These are phyloP conservation scores for Fusarium proliferatum DNA, from an alignment of 2,329 filamentous ascomycete species.

Conservation along the genomic window DNA sequence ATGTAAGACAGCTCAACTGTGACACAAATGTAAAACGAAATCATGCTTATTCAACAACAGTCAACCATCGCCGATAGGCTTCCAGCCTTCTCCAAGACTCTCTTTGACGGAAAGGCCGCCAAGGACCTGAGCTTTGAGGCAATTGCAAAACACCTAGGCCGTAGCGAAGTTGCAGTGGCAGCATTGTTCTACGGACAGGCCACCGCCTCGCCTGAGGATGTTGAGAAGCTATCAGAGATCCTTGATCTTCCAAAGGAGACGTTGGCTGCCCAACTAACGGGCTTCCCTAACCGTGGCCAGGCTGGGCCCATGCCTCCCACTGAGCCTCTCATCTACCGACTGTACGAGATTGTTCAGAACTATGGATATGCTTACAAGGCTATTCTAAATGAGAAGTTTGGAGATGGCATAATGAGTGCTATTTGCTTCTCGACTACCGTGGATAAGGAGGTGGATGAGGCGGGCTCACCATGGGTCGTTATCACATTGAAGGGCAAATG, in stretches of 20 bases:
- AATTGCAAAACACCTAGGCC: conserved; percentile 78
- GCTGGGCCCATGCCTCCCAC: conserved; percentile 57
- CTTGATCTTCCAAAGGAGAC: conserved; percentile 68
- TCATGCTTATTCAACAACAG: conserved; percentile 53
- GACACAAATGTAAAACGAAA: neutral
- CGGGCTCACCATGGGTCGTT: conserved; percentile 83
- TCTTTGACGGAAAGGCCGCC: conserved; percentile 78
- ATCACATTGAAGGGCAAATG: conserved; percentile 88
- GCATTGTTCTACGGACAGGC: conserved; percentile 93
- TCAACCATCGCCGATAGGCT: conserved; percentile 75
- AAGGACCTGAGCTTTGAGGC: conserved; percentile 82
- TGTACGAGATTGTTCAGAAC: conserved; percentile 96
- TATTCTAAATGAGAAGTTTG: conserved; percentile 93
- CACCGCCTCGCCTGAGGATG: conserved; percentile 75
- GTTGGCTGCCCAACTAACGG: conserved; percentile 72
- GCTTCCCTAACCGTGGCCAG: conserved; percentile 83
- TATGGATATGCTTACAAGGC: conserved; percentile 98
- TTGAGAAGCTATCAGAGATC: conserved; percentile 71
- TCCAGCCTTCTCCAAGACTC: conserved; percentile 74
- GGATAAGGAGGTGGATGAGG: conserved; percentile 90
- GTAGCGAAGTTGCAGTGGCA: conserved; percentile 85
- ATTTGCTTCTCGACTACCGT: conserved; percentile 92
- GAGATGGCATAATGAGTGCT: conserved; percentile 95
- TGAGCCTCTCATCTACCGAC: conserved; percentile 75
- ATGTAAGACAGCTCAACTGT: conserved; percentile 47